These are phyloP conservation scores for Gamsiella multidivaricata DNA, from an alignment of 192 early-diverging fungal genomes.

Conservation along the genomic window DNA sequence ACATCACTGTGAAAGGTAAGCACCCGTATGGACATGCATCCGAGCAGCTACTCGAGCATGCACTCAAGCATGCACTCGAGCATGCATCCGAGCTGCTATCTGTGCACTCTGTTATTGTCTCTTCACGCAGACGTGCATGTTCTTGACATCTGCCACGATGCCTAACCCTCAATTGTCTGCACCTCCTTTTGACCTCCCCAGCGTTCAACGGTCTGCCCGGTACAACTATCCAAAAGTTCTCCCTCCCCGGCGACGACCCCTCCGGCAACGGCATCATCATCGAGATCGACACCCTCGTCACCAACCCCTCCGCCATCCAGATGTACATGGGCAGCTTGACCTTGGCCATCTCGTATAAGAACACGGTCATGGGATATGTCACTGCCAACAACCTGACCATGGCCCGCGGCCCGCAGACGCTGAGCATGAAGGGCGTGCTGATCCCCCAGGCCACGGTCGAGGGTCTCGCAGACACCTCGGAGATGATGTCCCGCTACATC, in stretches of 20 bases:
- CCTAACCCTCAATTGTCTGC: not conserved
- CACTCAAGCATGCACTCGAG: too few relatives aligned
- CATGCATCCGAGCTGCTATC: too few relatives aligned
- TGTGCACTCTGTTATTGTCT: not conserved
- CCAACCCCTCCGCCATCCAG: constrained; percentile 61
- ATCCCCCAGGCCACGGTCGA: constrained; percentile 55
- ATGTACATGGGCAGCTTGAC: constrained; percentile 63
- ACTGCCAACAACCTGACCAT: constrained; percentile 54
- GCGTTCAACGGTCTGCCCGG: constrained; percentile 61
- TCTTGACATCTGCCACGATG: too few relatives aligned
- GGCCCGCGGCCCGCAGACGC: constrained; percentile 49
- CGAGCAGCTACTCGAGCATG: too few relatives aligned
- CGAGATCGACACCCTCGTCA: constrained; percentile 58
- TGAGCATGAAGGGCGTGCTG: constrained; percentile 60
- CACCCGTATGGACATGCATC: constrained; percentile 16
- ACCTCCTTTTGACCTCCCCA: not conserved
- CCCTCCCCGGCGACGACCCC: constrained; percentile 64
- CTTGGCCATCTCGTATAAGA: constrained; percentile 58
- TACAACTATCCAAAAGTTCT: constrained; percentile 59
- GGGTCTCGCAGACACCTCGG: constrained; percentile 51
- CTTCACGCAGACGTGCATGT: not conserved
- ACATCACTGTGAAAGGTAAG: constrained; percentile 59
- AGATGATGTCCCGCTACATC: constrained; percentile 63
- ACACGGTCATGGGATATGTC: constrained; percentile 59
- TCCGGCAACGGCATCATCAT: constrained; percentile 63